These are phyloP conservation scores for Pholiota adiposa DNA, from an alignment of 1,284 basidiomycete genomes.

Conservation along the genomic window DNA sequence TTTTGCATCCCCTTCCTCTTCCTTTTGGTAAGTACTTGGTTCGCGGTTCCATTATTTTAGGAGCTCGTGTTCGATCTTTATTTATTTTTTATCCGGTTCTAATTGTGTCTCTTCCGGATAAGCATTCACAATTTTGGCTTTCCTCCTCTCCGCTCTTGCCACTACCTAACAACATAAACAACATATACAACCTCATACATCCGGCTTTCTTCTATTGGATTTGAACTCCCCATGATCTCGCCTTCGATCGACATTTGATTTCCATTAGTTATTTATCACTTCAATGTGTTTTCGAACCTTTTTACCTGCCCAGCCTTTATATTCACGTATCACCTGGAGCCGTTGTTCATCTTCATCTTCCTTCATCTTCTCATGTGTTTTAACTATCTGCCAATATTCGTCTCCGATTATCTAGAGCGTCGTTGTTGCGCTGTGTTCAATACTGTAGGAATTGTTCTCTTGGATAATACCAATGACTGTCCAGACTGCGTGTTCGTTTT, in stretches of 20 bases:
- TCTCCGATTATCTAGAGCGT: slow-evolving; percentile 6
- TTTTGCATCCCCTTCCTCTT: slow-evolving; percentile 2
- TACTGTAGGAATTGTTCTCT: slow-evolving; percentile 9
- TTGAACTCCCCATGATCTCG: background rate
- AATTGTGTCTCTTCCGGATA: slow-evolving; percentile 17
- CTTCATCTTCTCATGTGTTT: background rate
- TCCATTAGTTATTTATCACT: slow-evolving; percentile 7
- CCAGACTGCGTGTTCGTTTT: background rate
- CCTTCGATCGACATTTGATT: background rate
- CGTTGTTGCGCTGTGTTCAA: slow-evolving; percentile 4
- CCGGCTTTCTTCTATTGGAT: slow-evolving; percentile 1
- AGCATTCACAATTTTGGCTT: slow-evolving; percentile 8
- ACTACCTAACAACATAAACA: slow-evolving; percentile 6
- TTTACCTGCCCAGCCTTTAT: background rate
- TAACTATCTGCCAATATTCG: slow-evolving; percentile 8
- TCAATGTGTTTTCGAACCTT: slow-evolving; percentile 2
- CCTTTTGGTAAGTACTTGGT: background rate
- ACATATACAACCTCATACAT: slow-evolving; percentile 5
- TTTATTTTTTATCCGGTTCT: slow-evolving; percentile 5
- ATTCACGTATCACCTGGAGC: too few species aligned
- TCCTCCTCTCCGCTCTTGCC: background rate
- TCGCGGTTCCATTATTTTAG: background rate
- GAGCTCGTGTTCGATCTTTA: slow-evolving; percentile 2
- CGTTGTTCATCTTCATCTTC: too few species aligned
- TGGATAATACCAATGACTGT: slow-evolving; percentile 8